Conservation (phyloP, 192 early-diverging fungal species). For the Diversispora eburnea region DNA sequence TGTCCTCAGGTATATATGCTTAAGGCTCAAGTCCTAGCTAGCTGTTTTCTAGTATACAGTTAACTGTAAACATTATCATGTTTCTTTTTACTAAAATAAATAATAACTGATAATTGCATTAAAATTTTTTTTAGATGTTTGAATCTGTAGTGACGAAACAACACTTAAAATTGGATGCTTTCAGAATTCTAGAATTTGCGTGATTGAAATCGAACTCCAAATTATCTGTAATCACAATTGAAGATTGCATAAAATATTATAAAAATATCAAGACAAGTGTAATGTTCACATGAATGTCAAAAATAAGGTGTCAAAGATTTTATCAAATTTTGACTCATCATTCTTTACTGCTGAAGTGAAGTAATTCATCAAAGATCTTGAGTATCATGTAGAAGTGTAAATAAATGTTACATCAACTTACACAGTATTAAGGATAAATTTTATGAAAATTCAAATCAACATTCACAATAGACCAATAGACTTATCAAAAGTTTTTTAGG, state of each 20-base stretch:
- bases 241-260: background rate
- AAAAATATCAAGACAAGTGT: background rate
- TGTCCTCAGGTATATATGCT: conserved; percentile 12
- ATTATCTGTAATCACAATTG: background rate
- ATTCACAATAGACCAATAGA: conserved; percentile 1
- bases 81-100: too few relatives aligned
- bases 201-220: background rate
- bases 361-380: conserved; percentile 5
- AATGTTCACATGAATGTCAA: background rate
- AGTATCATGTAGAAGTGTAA: background rate
- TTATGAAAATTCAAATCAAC: conserved; percentile 10
- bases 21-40: conserved; percentile 1
- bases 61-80: background rate
- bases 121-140: conserved; percentile 1
- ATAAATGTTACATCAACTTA: background rate
- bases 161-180: background rate
- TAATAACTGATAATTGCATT: too few relatives aligned
- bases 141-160: background rate
- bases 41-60: background rate
- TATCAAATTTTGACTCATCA: background rate
- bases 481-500: conserved; percentile 5
- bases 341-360: background rate
- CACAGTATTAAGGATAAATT: conserved; percentile 8
- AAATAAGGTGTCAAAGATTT: background rate
- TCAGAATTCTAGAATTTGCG: conserved; percentile 2